Base-by-base conservation (phyloP, 345 rosid species). In the Dovyalis caffra region DNA sequence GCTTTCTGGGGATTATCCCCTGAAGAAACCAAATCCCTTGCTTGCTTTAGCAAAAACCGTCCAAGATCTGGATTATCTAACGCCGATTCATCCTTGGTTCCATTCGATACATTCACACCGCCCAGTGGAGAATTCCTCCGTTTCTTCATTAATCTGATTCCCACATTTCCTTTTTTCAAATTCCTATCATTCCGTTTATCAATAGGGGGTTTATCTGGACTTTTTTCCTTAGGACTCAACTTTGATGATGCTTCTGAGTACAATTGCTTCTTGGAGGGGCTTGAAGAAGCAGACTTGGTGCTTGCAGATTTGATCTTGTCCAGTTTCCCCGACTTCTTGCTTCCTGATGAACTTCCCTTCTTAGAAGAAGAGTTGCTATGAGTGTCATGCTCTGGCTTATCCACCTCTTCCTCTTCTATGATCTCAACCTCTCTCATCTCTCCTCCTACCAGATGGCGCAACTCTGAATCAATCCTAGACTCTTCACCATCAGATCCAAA, bases 1-100 rank as follows among this genome's bases (percentile, higher is more conserved):
- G 93, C 93, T 72, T 83, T 89, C 74, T 77, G 84, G 4, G 87
- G 89, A 82, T 87, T 90, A 69, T 91, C 94, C 18, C 99, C 97
- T 0, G 90, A 82, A 63, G 90, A 82, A 75, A 93, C 70, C 89
- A 93, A 76, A 25, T 88, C 93, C 81, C 87, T 90, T 0, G 91
- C 85, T 82, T 87, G 95, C 81, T 90, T 89, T 56, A 95, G 86
- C 85, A 95, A 77, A 74, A 87, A 83, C 0, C 87, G 88, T 1
- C 97, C 99, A 37, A 88, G 83, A 68, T 88, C 93, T 57, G 88
- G 88, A 86, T 78, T 86, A 51, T 83, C 88, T 67, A 81, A 53
- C 35, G 85, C 84, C 18, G 74, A 86, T 23, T 84, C 82, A 66
- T 74, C 83, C 29, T 84, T 81, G 23, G 74, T 77, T 74, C 85